Evolutionary conservation across 352 stramenopile genomes (phyloP).

Genomic region (Chrysophaeum taylorii): DNA sequence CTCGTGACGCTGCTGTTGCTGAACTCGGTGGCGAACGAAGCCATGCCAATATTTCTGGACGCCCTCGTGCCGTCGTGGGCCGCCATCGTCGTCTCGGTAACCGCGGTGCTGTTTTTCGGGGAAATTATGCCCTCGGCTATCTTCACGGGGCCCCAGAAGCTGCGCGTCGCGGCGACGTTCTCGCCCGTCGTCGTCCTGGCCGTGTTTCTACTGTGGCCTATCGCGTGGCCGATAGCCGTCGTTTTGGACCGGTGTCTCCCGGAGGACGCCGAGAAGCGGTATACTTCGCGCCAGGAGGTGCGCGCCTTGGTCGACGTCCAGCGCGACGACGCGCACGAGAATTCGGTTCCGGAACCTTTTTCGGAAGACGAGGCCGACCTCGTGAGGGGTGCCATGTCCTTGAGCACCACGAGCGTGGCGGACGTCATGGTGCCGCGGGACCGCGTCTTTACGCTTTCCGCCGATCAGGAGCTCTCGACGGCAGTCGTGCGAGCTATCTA

Average conservation of each 20-base stretch:
- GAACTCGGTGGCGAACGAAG: slow-evolving; percentile 83
- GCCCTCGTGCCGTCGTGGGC: slow-evolving; percentile 59
- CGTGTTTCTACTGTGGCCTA: slow-evolving; percentile 66
- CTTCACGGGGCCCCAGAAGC: slow-evolving; percentile 84
- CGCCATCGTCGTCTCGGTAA: slow-evolving; percentile 88
- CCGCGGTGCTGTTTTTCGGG: slow-evolving; percentile 83
- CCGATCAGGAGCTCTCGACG: too few species aligned
- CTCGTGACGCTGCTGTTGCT: slow-evolving; percentile 85
- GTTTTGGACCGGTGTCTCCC: slow-evolving; percentile 72
- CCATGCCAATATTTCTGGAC: slow-evolving; percentile 81
- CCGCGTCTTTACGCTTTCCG: slow-evolving; percentile 69
- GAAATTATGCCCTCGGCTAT: slow-evolving; percentile 89
- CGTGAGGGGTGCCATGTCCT: slow-evolving; percentile 72
- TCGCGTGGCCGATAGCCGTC: slow-evolving; percentile 77
- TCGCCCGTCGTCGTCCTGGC: slow-evolving; percentile 66
- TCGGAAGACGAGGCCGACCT: slow-evolving; percentile 71
- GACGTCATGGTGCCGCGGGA: slow-evolving; percentile 75
- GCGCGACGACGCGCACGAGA: background rate
- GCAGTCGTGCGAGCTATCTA: slow-evolving; percentile 62
- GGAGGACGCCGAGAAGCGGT: slow-evolving; percentile 49
- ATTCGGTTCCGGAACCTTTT: background rate
- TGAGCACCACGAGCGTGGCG: slow-evolving; percentile 64
- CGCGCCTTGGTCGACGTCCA: slow-evolving; percentile 68
- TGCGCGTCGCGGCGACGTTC: slow-evolving; percentile 66
- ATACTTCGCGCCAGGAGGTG: slow-evolving; percentile 70